Conservation (phyloP, 2,329 filamentous ascomycete species). For the Coniochaeta prunicola region DNA sequence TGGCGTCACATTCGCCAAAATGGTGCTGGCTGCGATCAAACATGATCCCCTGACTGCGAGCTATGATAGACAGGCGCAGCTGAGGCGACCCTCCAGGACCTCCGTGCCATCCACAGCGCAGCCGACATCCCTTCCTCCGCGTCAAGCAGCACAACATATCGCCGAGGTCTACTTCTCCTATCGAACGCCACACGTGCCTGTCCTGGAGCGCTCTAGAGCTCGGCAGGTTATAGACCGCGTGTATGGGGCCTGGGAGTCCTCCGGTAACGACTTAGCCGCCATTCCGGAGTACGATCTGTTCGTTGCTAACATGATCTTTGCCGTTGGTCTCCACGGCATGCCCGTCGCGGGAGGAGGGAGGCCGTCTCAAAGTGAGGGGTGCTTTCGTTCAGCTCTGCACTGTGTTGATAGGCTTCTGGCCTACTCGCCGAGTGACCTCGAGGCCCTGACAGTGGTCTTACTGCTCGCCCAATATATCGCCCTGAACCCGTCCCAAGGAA, state of each 20-base stretch:
- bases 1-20: conserved; percentile 23
- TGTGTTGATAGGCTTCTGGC: conserved; percentile 20
- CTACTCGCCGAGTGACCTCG: conserved; percentile 22
- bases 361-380: conserved; percentile 23
- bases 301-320: conserved; percentile 23
- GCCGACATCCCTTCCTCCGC: conserved; percentile 19
- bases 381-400: conserved; percentile 22
- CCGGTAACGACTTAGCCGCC: conserved; percentile 4
- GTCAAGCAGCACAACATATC: conserved; percentile 23
- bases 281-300: conserved; percentile 19
- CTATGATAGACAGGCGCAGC: not conserved
- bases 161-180: conserved; percentile 25
- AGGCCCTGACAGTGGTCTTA: conserved; percentile 21
- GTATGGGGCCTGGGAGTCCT: conserved; percentile 12
- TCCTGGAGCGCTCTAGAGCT: conserved; percentile 19
- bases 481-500: conserved; percentile 21
- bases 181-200: conserved; percentile 23
- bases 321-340: conserved; percentile 21
- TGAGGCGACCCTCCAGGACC: conserved; percentile 3
- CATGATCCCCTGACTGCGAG: conserved; percentile 1
- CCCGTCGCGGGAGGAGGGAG: conserved; percentile 15
- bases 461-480: conserved; percentile 23
- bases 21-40: conserved; percentile 24
- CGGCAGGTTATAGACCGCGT: conserved; percentile 17
- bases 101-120: conserved; percentile 3